Conservation (phyloP, 2,329 filamentous ascomycete genomes). For the Fusarium sp. region DNA sequence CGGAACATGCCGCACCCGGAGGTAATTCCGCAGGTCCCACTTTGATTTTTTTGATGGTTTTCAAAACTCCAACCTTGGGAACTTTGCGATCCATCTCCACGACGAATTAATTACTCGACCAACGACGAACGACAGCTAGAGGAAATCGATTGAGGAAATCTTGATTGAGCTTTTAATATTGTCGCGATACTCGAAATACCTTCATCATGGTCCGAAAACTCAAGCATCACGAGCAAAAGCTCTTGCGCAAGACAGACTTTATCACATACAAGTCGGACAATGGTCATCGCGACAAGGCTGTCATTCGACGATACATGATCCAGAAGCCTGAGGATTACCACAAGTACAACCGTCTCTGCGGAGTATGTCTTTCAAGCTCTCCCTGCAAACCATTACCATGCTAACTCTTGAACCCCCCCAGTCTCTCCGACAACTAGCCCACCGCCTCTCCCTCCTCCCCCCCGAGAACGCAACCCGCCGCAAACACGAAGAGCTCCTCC, state of each 20-base stretch:
- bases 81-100: conserved; percentile 1
- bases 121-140: neutral
- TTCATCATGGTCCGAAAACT: conserved; percentile 89
- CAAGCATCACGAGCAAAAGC: conserved; percentile 96
- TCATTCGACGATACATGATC: conserved; percentile 90
- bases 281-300: conserved; percentile 82
- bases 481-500: conserved; percentile 87
- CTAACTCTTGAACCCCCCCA: conserved; percentile 47
- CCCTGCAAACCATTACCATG: conserved; percentile 36
- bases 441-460: conserved; percentile 86
- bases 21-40: conserved; percentile 44
- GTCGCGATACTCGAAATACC: neutral
- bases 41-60: conserved; percentile 42
- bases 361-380: conserved; percentile 59
- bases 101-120: conserved; percentile 6
- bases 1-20: conserved; percentile 39
- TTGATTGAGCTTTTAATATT: neutral
- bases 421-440: conserved; percentile 90
- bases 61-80: conserved; percentile 29
- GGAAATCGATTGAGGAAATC: neutral
- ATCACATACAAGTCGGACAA: conserved; percentile 92
- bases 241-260: conserved; percentile 94
- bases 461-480: conserved; percentile 80
- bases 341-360: conserved; percentile 74
- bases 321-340: conserved; percentile 90